Evolutionary conservation across 139 green algal genomes (phyloP), one percentile per base, ranked within the genome.

Genomic region (Ettlia oleoabundans): DNA sequence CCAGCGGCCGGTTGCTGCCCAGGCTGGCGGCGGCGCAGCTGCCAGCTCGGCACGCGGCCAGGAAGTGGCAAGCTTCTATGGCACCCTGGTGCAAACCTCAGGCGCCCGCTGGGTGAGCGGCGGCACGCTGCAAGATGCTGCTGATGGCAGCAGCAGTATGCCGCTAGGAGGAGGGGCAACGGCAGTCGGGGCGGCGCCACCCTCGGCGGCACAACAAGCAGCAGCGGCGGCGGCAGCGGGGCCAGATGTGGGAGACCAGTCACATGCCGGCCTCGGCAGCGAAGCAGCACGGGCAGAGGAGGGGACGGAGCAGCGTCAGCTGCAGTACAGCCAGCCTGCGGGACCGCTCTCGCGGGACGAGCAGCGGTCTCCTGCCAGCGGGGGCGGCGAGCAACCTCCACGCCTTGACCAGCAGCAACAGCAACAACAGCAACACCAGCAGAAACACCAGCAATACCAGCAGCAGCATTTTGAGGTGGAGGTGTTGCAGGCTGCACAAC

Each of bases 51-150:
- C n/a, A n/a, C 15, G 43, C 1, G 76, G 62, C 30, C n/a, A 75
- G 43, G 62, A 42, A 4, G 63, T 82, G 1, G 63, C 76, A 26
- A 51, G 41, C 42, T 82, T 82, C 24, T 82, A 82, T 5, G 76
- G 26, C 4, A 30, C n/a, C 21, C 63, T 82, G 21, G 76, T 82
- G 6, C n/a, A 51, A 30, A 82, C 40, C 21, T 38, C 63, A 22
- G 75, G 75, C 4, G 7, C 13, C 0, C 19, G 75, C 38, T 81
- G 75, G 75, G 75, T 71, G 6, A 74, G 42, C 41, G 61, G 40
- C 72, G 72, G 74, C 37, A 80, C 74, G 18, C 3, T 82, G 62
- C 41, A 64, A 41, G 76, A 62, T 26, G 30, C 41, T 3, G 58
- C 43, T 21, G 9, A 24, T 18, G 26, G 2, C 2, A 24, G 3